Evolutionary conservation across 768 basidiomycete genomes (phyloP), one percentile per base, ranked within the genome.

Genomic region (Punctularia strigosozonata): DNA sequence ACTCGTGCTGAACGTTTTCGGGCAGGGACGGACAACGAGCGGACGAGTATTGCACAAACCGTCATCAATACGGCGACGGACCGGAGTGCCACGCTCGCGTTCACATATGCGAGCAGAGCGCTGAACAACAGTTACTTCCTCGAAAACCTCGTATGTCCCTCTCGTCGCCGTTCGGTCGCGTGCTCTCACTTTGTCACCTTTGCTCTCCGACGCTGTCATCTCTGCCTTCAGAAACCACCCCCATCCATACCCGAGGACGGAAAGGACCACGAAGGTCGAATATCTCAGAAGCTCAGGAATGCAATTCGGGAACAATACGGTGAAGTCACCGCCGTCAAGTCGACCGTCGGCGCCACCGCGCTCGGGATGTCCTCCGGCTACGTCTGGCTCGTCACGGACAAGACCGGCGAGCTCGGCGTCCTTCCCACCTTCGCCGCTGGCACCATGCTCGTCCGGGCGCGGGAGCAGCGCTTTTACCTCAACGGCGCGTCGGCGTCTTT

Each of bases 81-180:
- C 22, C 72, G 71, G 31, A 63, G 71, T 18, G 61, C 75, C 38
- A 69, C 76, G 1, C 59, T 92, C 38, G 74, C 76, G 19, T 98
- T 91, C 60, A 94, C 86, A 59, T 90, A 92, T 52, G 90, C 92
- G 3, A 83, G 83, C 46, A 73, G 88, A 34, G 87, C 94, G 4
- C 64, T 97, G 44, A 99, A 98, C 63, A 98, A 95, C 58, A 78
- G 79, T 49, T 98, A 88, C 71, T 98, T 98, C 69, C 70, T 99
- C 21, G 73, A 86, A 47, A 69, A 68, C 41, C 68, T 99, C 26
- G 94, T 97, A 56, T 37, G 89, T 69, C 28, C 19, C 17, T 19
- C 36, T 37, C 25, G 13, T 4, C 14, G 18, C 3, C 13, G 23
- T 22, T 22, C 12, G 25, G 26, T 18, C 14, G n/a, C n/a, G n/a